Evolutionary conservation across 1,139 yeast genomes (phyloP), one percentile per base, ranked within the genome.

Genomic region (Sugiyamaella grinbergsii): DNA sequence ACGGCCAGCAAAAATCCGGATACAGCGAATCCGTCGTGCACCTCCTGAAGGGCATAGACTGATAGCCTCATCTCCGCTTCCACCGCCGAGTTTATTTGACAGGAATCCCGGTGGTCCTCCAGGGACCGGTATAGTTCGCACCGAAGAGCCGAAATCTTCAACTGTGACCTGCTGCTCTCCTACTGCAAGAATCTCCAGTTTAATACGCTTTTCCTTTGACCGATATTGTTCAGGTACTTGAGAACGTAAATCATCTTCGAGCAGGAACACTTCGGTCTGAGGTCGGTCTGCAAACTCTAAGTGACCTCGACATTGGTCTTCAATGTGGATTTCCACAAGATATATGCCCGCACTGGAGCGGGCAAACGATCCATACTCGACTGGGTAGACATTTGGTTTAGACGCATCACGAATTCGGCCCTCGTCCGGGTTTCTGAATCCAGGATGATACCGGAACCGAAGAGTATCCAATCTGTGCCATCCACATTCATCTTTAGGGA

Each of bases 401-500:
- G 62, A 60, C 4, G 64, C 59, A 52, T 60, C 51, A 49, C 59
- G 36, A 56, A 66, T 33, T 58, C 69, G 56, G 58, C 63, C 68
- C 64, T 93, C 98, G 8, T 73, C 66, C 0, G 95, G 94, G 24
- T 86, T 66, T 2, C 83, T 69, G 67, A 91, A 91, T 0, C 88
- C 79, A 4, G 86, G 95, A 67, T 93, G 98, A 63, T 79, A 80
- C 42, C 89, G 70, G 65, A 85, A 93, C 61, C 96, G 75, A 47
- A 88, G 63, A 42, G 86, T 67, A 66, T 93, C 98, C 51, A 88
- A 71, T 54, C 87, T 77, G 66, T 91, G 84, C 98, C 98, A 93
- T 29, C 82, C 83, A 62, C 96, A 91, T 54, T 80, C 85, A 33
- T 90, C 94, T 52, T 76, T 74, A 0, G 81, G 74, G 3, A 73